Percentiles rank a stretch among this genome's conserved stretches.
Evolutionary conservation across 371 early-diverging fungal genomes (phyloP).

Genomic region (Mucor indicus): DNA sequence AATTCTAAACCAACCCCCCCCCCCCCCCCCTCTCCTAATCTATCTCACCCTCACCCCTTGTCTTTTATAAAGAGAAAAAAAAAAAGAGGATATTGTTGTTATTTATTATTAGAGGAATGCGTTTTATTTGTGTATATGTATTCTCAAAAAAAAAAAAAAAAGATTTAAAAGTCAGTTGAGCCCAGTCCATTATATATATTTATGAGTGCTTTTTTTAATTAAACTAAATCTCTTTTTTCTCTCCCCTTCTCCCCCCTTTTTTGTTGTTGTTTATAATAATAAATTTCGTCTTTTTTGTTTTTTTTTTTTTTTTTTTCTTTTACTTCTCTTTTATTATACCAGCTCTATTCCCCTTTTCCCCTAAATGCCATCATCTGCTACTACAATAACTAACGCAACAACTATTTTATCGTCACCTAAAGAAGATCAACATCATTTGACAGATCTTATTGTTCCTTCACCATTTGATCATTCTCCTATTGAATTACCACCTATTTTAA

Average conservation of each 20-base stretch:
- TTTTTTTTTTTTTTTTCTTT: conserved; percentile 2
- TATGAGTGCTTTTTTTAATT: not conserved
- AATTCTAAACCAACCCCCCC: too few relatives aligned
- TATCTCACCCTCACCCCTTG: too few relatives aligned
- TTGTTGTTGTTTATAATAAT: not conserved
- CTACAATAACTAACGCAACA: conserved; percentile 14
- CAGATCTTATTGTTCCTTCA: conserved; percentile 17
- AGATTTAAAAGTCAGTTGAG: conserved; percentile 16
- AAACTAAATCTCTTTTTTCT: not conserved
- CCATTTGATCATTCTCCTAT: conserved; percentile 14
- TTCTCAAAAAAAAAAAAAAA: conserved; percentile 8
- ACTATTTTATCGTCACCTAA: conserved; percentile 1
- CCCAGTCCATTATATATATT: conserved; percentile 26
- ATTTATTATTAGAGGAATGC: not conserved
- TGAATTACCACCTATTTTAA: conserved; percentile 27
- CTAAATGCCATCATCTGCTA: not conserved
- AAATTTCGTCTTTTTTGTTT: not conserved
- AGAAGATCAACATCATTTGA: conserved; percentile 6
- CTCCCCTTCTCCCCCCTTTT: conserved; percentile 1
- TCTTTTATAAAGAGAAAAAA: conserved; percentile 1
- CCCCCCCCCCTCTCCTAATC: too few relatives aligned
- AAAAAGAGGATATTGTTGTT: not conserved
- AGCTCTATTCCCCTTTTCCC: not conserved
- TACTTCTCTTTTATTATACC: conserved; percentile 1
- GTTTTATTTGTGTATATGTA: conserved; percentile 8